These are phyloP conservation scores for Meripilus lineatus DNA, from an alignment of 1,284 basidiomycete species.

Conservation along the genomic window DNA sequence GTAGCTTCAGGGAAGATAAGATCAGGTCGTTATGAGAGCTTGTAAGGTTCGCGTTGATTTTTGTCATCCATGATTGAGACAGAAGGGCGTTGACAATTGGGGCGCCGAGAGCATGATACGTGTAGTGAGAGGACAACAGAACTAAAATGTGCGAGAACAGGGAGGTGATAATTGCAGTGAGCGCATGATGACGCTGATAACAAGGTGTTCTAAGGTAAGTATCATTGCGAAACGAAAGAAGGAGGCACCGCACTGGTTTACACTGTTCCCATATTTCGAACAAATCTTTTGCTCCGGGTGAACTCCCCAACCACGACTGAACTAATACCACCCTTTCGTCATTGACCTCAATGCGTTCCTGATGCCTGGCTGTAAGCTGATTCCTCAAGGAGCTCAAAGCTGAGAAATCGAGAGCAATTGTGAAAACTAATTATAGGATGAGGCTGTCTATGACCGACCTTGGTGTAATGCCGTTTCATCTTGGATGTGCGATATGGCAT, in stretches of 20 bases:
- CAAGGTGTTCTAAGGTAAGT: slow-evolving; percentile 9
- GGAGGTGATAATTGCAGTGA: slow-evolving; percentile 43
- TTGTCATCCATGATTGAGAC: slow-evolving; percentile 45
- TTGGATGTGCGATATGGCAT: not conserved
- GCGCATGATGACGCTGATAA: slow-evolving; percentile 39
- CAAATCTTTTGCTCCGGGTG: slow-evolving; percentile 52
- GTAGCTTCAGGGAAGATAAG: slow-evolving; percentile 59
- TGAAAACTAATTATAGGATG: not conserved
- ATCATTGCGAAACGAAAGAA: slow-evolving; percentile 1
- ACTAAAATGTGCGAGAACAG: slow-evolving; percentile 51
- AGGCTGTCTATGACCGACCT: not conserved
- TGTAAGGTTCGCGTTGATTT: slow-evolving; percentile 53
- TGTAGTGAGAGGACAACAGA: slow-evolving; percentile 60
- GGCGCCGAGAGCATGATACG: slow-evolving; percentile 53
- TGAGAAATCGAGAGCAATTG: slow-evolving; percentile 7
- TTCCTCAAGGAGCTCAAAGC: slow-evolving; percentile 39
- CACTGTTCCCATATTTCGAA: slow-evolving; percentile 57
- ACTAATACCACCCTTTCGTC: slow-evolving; percentile 57
- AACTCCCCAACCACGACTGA: slow-evolving; percentile 54
- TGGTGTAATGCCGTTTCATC: not conserved
- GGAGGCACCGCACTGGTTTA: slow-evolving; percentile 37
- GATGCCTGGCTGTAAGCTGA: slow-evolving; percentile 45
- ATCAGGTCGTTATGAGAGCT: slow-evolving; percentile 59
- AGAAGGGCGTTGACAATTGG: slow-evolving; percentile 57
- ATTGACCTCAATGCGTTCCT: slow-evolving; percentile 42